Conservation (phyloP, 495 filamentous ascomycete genomes). For the Daldinia loculata region DNA sequence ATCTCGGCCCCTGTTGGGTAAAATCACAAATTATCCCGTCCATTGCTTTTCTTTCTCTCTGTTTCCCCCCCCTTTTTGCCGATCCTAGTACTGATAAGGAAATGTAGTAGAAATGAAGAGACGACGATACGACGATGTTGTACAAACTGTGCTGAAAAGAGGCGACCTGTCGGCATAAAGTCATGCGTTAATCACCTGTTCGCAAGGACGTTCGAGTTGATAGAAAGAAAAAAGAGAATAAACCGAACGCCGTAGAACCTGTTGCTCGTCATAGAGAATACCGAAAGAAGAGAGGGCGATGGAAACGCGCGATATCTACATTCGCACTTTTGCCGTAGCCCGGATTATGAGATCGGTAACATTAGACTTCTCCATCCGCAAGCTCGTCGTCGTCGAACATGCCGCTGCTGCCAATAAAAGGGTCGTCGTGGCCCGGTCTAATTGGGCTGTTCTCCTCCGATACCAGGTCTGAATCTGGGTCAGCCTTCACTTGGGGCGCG, state of each 20-base stretch:
- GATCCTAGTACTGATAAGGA: neutral
- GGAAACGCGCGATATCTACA: neutral
- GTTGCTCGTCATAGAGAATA: neutral
- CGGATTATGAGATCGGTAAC: neutral
- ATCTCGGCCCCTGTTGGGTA: neutral
- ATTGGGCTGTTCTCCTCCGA: neutral
- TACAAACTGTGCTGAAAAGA: neutral
- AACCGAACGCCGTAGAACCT: slow-evolving; percentile 1
- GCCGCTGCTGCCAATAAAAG: neutral
- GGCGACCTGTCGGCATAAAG: neutral
- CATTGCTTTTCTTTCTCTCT: neutral
- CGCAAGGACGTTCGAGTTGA: neutral
- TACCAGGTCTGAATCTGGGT: neutral
- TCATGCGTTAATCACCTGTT: neutral
- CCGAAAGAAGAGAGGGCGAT: neutral
- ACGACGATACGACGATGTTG: neutral
- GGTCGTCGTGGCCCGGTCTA: neutral
- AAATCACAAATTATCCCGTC: neutral
- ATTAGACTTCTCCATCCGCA: slow-evolving; percentile 34
- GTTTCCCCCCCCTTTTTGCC: neutral
- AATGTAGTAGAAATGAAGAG: neutral
- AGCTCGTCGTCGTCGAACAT: slow-evolving; percentile 8
- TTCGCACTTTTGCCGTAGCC: neutral
- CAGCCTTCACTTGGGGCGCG: slow-evolving; percentile 18
- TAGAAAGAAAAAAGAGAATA: slow-evolving; percentile 4